phyloP scores from a whole-genome alignment of 768 basidiomycete species.

The Cubamyces lactineus region DNA sequence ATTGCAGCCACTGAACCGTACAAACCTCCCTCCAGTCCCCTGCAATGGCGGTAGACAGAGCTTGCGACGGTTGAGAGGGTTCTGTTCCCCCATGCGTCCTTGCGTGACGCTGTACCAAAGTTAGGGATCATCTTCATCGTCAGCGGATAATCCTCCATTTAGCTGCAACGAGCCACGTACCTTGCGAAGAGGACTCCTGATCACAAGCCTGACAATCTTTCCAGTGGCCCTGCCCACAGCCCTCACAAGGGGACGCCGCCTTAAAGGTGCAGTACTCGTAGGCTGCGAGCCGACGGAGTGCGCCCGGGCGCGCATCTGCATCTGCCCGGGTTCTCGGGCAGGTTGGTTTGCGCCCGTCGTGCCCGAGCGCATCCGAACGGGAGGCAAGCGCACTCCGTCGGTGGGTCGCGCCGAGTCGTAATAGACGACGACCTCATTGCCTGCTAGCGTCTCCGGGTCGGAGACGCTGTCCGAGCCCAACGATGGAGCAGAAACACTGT shows the following conservation, averaged over 20 bases:
- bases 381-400: constrained; percentile 1
- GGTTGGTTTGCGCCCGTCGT: not conserved
- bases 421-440: constrained; percentile 1
- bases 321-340: not conserved
- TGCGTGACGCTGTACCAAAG: no score
- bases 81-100: no score
- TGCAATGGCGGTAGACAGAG: not conserved
- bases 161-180: not conserved
- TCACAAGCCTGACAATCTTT: constrained; percentile 11
- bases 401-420: constrained; percentile 5
- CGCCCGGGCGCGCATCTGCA: not conserved
- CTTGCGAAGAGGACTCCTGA: constrained; percentile 2
- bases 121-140: not conserved
- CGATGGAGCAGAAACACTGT: not conserved
- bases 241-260: not conserved
- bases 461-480: not conserved
- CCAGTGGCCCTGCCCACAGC: constrained; percentile 15
- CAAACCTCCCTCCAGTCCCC: constrained; percentile 5
- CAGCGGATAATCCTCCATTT: not conserved
- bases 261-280: not conserved
- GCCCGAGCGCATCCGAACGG: not conserved
- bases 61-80: not conserved
- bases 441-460: not conserved
- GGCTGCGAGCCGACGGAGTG: not conserved
- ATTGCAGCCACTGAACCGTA: not conserved